Percentiles rank a stretch among this genome's conserved stretches.
Conservation (phyloP, 2,329 filamentous ascomycete species). For the Penicillium glabrum region DNA sequence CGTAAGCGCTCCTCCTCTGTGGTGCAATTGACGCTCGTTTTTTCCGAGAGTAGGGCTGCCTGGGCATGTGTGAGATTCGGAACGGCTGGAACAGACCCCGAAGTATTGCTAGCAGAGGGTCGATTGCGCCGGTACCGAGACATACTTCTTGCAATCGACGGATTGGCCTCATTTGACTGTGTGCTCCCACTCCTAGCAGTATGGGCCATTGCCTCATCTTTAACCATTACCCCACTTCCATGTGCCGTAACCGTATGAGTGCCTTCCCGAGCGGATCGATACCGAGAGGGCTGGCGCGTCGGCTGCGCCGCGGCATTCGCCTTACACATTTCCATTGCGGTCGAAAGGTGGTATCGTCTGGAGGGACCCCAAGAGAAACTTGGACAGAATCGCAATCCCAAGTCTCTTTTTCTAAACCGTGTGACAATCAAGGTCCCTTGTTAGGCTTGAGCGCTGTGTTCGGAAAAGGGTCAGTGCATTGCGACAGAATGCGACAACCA, state of each 20-base stretch:
- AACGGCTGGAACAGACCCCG: constrained; percentile 12
- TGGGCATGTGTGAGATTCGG: constrained; percentile 8
- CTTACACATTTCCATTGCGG: neutral
- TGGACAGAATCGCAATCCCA: neutral
- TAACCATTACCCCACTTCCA: neutral
- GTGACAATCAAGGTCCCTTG: neutral
- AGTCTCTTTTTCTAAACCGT: neutral
- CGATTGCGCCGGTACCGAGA: constrained; percentile 36
- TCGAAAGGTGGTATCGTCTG: neutral
- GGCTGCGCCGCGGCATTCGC: neutral
- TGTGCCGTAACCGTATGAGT: neutral
- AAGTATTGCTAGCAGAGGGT: constrained; percentile 7
- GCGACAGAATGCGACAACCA: neutral
- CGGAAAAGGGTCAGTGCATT: constrained; percentile 1
- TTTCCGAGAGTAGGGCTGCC: neutral
- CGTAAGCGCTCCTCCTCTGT: constrained; percentile 18
- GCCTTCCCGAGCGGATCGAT: constrained; percentile 1
- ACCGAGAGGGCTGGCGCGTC: constrained; percentile 4
- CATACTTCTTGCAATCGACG: constrained; percentile 34
- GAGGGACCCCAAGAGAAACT: neutral
- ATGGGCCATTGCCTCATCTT: neutral
- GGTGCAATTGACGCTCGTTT: neutral
- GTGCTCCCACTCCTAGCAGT: neutral
- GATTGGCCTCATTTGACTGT: constrained; percentile 14
- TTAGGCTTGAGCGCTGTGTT: neutral